These are phyloP conservation scores for Komagataella kurtzmanii DNA, from an alignment of 805 yeast genomes.

Conservation along the genomic window DNA sequence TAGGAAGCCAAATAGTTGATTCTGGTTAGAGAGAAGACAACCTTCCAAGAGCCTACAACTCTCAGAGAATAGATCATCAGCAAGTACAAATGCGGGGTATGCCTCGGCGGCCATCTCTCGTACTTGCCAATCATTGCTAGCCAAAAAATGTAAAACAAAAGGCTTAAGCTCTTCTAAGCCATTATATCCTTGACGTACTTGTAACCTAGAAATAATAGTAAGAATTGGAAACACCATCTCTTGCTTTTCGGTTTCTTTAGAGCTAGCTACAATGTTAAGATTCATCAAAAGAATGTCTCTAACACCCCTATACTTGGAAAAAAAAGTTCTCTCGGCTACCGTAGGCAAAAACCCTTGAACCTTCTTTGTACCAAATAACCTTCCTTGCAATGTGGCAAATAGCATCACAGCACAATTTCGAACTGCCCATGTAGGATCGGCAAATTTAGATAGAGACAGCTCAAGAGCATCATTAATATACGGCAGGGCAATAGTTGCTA, in stretches of 20 bases:
- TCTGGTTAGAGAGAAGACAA: neutral
- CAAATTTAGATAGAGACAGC: slow-evolving; percentile 49
- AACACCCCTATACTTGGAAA: slow-evolving; percentile 46
- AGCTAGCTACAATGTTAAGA: slow-evolving; percentile 18
- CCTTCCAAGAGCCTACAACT: slow-evolving; percentile 6
- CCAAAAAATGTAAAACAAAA: slow-evolving; percentile 32
- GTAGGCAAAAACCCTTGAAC: slow-evolving; percentile 22
- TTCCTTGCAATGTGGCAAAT: slow-evolving; percentile 70
- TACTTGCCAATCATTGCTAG: slow-evolving; percentile 60
- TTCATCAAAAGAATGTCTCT: slow-evolving; percentile 32
- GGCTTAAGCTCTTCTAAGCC: slow-evolving; percentile 40
- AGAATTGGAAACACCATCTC: slow-evolving; percentile 38
- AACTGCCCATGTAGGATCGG: slow-evolving; percentile 67
- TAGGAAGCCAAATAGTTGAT: neutral
- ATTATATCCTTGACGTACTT: slow-evolving; percentile 40
- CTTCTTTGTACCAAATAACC: slow-evolving; percentile 57
- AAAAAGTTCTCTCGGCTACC: slow-evolving; percentile 54
- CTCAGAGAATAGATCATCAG: slow-evolving; percentile 16
- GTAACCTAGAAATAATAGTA: slow-evolving; percentile 56
- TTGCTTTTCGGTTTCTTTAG: slow-evolving; percentile 8
- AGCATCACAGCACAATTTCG: slow-evolving; percentile 91
- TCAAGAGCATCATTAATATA: slow-evolving; percentile 46
- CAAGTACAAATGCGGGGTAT: slow-evolving; percentile 33
- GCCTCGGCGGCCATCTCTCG: slow-evolving; percentile 80
- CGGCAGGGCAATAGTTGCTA: slow-evolving; percentile 37